Base-by-base conservation (phyloP, 1,284 basidiomycete species). In the Anthracocystis walkeri region DNA sequence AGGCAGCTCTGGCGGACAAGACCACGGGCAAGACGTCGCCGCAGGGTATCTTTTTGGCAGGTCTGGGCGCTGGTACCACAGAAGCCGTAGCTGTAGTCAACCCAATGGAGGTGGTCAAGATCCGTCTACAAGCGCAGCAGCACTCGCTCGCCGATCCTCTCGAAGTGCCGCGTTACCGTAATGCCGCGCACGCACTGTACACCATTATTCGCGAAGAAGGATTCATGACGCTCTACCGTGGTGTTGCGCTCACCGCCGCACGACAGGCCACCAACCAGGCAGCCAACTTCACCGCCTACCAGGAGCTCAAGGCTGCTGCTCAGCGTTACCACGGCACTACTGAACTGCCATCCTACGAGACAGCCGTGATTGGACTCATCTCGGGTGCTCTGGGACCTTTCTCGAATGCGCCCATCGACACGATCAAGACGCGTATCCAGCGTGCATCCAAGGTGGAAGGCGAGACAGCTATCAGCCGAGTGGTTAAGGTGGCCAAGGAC, bases 71-170 rank as follows among this genome's bases (percentile, higher is more conserved):
- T 12, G 96, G 96, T 59, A 92, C 92, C 18, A 94, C 95, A 1
- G 96, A 84, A 55, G 87, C 96, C 7, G 91, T 99, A 18, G 88
- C 91, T 11, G 94, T 99, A 42, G 96, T 99, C 12, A 97, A 93
- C 64, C 96, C 96, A 0, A 99, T 99, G 96, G 96, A 99, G 85
- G 96, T 99, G 46, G 94, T 99, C 85, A 99, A 99, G 88, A 99
- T 99, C 84, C 91, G 97, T 60, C 88, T 99, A 79, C 96, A 99
- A 87, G 96, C 97, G 7, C 97, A 99, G 86, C 93, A 94, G 85
- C 96, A 99, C 87, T 98, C 96, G 41, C 89, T 99, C 65, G 94
- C 95, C 11, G 96, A 99, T 86, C 97, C 96, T 42, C 87, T 97
- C 59, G 96, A 99, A 85, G 89, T 91, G 35, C 97, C 97, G 2